phyloP scores from a whole-genome alignment of 176 grass and related monocot genomes.

The Bothriochloa decipiens region DNA sequence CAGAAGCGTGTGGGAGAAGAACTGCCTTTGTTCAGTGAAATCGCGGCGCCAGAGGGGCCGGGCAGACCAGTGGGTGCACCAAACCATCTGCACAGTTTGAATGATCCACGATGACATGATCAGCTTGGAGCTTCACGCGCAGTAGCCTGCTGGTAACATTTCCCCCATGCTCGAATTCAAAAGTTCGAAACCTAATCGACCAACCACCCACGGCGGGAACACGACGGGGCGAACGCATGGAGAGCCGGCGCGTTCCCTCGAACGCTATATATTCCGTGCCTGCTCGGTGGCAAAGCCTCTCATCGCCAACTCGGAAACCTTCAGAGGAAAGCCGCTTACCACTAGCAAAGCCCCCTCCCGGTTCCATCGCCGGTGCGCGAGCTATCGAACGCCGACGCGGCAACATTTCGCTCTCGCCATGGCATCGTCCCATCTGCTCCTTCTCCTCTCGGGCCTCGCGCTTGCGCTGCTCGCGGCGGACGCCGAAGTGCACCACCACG shows the following conservation, averaged over 20 bases:
- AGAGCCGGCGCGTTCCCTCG: not conserved
- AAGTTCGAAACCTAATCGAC: constrained; percentile 67
- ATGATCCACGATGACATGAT: not conserved
- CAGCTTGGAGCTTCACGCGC: not conserved
- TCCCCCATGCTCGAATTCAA: not conserved
- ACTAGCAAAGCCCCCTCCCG: not conserved
- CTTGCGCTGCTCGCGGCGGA: constrained; percentile 1
- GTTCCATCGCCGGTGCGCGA: not conserved
- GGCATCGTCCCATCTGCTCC: constrained; percentile 23
- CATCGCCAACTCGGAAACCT: constrained; percentile 39
- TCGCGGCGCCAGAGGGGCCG: constrained; percentile 9
- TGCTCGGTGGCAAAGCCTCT: constrained; percentile 1
- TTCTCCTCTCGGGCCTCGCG: constrained; percentile 35
- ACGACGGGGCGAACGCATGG: too few relatives aligned
- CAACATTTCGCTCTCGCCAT: constrained; percentile 19
- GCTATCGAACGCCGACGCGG: not conserved
- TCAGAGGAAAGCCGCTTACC: not conserved
- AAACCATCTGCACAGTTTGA: constrained; percentile 58
- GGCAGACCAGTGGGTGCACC: constrained; percentile 69
- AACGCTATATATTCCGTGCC: constrained; percentile 22
- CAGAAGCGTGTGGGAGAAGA: constrained; percentile 39
- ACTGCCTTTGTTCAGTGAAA: not conserved
- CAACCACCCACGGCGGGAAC: constrained; percentile 37
- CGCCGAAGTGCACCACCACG: constrained; percentile 71
- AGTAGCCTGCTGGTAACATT: not conserved